A percentile compares a stretch with the other conserved stretches of the same genome.
phyloP scores from a whole-genome alignment of 768 basidiomycete species.

The Cytidiella melzeri region DNA sequence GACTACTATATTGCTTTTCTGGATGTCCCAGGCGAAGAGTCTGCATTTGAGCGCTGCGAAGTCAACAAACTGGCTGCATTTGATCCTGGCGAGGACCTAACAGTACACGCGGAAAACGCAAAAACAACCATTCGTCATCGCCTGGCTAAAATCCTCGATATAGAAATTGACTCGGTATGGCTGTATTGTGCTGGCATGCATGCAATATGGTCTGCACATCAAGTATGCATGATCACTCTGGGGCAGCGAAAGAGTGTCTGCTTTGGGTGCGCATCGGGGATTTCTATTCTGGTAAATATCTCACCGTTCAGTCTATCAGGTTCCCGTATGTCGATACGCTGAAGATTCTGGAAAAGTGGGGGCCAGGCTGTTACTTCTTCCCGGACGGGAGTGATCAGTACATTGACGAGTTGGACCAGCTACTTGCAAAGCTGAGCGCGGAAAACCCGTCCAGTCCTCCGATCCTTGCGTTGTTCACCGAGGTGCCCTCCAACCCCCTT shows the following conservation, averaged over 20 bases:
- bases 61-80: constrained; percentile 84
- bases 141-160: constrained; percentile 80
- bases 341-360: constrained; percentile 94
- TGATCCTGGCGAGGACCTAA: constrained; percentile 85
- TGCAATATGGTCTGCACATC: constrained; percentile 90
- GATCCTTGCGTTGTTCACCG: constrained; percentile 78
- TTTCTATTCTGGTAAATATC: neutral
- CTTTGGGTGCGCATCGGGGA: constrained; percentile 68
- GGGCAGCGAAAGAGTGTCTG: constrained; percentile 78
- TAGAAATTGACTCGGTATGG: constrained; percentile 84
- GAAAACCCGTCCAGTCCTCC: constrained; percentile 45
- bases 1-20: constrained; percentile 76
- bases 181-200: constrained; percentile 87
- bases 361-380: constrained; percentile 86
- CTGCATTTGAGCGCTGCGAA: constrained; percentile 21
- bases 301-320: constrained; percentile 31
- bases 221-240: constrained; percentile 49
- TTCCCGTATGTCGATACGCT: constrained; percentile 96
- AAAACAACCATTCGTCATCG: constrained; percentile 84
- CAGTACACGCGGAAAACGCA: constrained; percentile 62
- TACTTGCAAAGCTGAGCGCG: constrained; percentile 44
- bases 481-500: constrained; percentile 95
- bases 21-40: constrained; percentile 33
- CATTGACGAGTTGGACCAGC: constrained; percentile 60
- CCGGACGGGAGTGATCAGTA: constrained; percentile 75